Evolutionary conservation across 768 basidiomycete species (phyloP).

Genomic region (Lactarius hatsudake): DNA sequence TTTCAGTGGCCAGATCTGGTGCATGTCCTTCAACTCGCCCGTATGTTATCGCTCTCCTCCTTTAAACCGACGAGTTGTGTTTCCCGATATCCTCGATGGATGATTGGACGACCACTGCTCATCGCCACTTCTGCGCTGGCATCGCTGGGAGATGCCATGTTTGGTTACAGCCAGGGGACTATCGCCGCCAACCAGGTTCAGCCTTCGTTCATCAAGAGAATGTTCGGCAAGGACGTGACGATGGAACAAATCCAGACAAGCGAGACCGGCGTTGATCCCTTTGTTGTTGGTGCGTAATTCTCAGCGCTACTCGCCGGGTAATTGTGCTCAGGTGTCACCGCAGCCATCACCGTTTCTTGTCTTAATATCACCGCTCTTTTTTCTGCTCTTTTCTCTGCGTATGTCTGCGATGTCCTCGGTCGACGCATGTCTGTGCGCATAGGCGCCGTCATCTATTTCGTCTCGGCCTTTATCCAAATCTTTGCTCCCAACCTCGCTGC

Average conservation of each 20-base stretch:
- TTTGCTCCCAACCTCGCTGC: constrained; percentile 50
- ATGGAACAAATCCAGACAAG: constrained; percentile 44
- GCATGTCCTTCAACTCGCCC: neutral
- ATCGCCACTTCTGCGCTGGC: constrained; percentile 52
- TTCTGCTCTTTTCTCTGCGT: constrained; percentile 45
- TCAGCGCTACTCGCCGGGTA: neutral
- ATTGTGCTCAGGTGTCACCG: neutral
- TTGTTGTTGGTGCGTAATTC: constrained; percentile 42
- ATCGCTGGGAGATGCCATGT: constrained; percentile 56
- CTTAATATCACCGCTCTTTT: constrained; percentile 51
- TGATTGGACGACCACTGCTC: constrained; percentile 48
- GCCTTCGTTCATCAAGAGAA: constrained; percentile 48
- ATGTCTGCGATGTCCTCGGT: constrained; percentile 50
- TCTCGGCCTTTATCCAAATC: constrained; percentile 50
- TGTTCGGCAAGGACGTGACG: constrained; percentile 48
- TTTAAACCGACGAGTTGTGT: constrained; percentile 41
- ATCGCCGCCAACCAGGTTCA: constrained; percentile 52
- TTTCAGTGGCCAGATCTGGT: neutral
- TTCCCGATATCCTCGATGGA: constrained; percentile 50
- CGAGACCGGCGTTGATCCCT: constrained; percentile 45
- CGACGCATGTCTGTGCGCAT: constrained; percentile 50
- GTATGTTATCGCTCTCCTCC: constrained; percentile 25
- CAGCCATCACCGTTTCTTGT: constrained; percentile 50
- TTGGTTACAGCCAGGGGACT: constrained; percentile 54
- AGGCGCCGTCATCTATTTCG: constrained; percentile 47